Percentiles rank a stretch among this genome's conserved stretches.
These are phyloP conservation scores for Linnemannia hyalina DNA, from an alignment of 192 early-diverging fungal species.

Conservation along the genomic window DNA sequence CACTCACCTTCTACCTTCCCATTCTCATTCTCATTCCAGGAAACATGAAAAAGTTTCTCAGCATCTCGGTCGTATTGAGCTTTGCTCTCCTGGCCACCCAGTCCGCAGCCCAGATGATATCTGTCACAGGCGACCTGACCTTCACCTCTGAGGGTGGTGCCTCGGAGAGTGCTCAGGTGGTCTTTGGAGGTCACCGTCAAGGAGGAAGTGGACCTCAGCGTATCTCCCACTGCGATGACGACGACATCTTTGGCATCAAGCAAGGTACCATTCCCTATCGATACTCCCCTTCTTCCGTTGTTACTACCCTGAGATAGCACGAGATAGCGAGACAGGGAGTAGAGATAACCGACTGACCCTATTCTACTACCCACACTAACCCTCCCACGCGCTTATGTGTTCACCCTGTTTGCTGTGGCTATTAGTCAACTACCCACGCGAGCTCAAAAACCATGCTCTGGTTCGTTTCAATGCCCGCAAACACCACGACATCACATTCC, in stretches of 20 bases:
- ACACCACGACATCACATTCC: slow-evolving; percentile 35
- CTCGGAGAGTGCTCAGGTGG: slow-evolving; percentile 7
- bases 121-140: background rate
- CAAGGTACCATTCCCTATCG: slow-evolving; percentile 23
- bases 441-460: slow-evolving; percentile 42
- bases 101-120: slow-evolving; percentile 1
- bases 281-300: background rate
- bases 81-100: slow-evolving; percentile 26
- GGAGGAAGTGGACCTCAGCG: slow-evolving; percentile 4
- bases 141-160: background rate
- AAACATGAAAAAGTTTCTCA: slow-evolving; percentile 39
- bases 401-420: background rate
- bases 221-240: slow-evolving; percentile 1
- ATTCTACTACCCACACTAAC: background rate
- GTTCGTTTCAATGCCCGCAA: slow-evolving; percentile 53
- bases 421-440: slow-evolving; percentile 34
- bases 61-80: slow-evolving; percentile 33
- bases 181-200: slow-evolving; percentile 32
- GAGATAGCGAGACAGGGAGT: too few relatives aligned
- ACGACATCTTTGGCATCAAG: slow-evolving; percentile 23
- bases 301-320: background rate
- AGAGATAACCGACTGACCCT: background rate
- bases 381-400: background rate
- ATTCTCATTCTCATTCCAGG: background rate
- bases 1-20: background rate